These are phyloP conservation scores for Coemansia sp. DNA, from an alignment of 192 early-diverging fungal genomes.

Conservation along the genomic window DNA sequence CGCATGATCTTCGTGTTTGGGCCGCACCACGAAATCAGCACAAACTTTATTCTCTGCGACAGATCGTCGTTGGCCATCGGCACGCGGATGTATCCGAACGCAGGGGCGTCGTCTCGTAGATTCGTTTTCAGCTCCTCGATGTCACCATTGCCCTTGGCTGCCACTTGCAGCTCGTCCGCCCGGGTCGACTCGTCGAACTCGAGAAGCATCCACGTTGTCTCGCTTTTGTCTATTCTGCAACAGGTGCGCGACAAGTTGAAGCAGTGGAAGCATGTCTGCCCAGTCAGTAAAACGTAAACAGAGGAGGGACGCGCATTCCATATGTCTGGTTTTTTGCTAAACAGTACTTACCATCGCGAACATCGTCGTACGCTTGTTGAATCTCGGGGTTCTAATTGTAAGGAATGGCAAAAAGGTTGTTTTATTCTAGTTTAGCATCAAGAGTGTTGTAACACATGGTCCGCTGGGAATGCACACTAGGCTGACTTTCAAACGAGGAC, in stretches of 20 bases:
- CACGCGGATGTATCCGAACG: conserved; percentile 74
- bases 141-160: conserved; percentile 58
- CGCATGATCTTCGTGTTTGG: conserved; percentile 71
- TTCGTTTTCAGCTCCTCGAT: conserved; percentile 62
- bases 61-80: conserved; percentile 54
- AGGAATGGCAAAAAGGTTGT: background rate
- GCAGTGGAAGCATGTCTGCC: background rate
- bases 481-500: background rate
- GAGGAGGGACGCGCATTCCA: background rate
- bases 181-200: conserved; percentile 57
- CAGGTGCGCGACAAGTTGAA: background rate
- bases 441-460: background rate
- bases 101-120: conserved; percentile 66
- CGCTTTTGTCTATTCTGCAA: conserved; percentile 50
- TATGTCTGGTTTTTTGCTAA: background rate
- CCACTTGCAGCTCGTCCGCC: conserved; percentile 48
- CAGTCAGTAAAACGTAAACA: background rate
- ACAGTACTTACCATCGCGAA: conserved; percentile 52
- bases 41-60: conserved; percentile 65
- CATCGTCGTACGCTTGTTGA: conserved; percentile 55
- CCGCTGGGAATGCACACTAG: background rate
- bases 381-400: conserved; percentile 54
- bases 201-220: conserved; percentile 64
- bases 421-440: background rate
- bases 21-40: conserved; percentile 71